Percentiles rank a stretch among this genome's conserved stretches.
phyloP scores from a whole-genome alignment of 768 basidiomycete species.

The Russula emetica region DNA sequence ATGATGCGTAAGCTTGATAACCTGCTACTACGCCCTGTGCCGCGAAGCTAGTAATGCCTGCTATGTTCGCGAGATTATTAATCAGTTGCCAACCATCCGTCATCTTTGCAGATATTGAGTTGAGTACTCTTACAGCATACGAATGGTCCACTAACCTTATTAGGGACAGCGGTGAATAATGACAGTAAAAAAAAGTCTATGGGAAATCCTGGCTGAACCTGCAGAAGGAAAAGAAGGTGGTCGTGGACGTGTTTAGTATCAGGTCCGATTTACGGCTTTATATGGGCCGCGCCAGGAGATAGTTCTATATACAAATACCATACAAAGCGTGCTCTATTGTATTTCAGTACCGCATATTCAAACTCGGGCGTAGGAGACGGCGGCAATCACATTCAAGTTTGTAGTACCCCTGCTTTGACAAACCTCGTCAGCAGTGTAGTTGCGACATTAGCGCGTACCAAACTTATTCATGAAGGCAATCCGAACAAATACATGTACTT shows the following conservation, averaged over 20 bases:
- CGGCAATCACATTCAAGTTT: too few species aligned
- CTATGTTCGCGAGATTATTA: too few species aligned
- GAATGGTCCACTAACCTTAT: not conserved
- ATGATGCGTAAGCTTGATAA: not conserved
- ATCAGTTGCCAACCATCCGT: not conserved
- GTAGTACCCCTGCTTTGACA: too few species aligned
- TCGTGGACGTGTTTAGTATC: not conserved
- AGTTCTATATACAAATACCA: not conserved
- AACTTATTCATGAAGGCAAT: too few species aligned
- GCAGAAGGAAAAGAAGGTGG: not conserved
- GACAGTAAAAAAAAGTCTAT: not conserved
- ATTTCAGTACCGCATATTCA: not conserved
- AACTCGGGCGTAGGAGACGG: too few species aligned
- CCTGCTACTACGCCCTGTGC: too few species aligned
- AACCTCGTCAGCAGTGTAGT: too few species aligned
- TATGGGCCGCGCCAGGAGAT: not conserved
- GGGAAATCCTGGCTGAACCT: not conserved
- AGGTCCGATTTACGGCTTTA: not conserved
- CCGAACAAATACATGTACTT: not conserved
- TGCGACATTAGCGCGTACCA: too few species aligned
- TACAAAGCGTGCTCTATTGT: not conserved
- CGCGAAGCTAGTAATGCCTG: not conserved
- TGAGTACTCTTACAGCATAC: not conserved
- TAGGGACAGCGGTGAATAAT: not conserved
- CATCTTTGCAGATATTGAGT: not conserved